phyloP scores from a whole-genome alignment of 148 eudicot genomes.

The Gaultheria prostrata region DNA sequence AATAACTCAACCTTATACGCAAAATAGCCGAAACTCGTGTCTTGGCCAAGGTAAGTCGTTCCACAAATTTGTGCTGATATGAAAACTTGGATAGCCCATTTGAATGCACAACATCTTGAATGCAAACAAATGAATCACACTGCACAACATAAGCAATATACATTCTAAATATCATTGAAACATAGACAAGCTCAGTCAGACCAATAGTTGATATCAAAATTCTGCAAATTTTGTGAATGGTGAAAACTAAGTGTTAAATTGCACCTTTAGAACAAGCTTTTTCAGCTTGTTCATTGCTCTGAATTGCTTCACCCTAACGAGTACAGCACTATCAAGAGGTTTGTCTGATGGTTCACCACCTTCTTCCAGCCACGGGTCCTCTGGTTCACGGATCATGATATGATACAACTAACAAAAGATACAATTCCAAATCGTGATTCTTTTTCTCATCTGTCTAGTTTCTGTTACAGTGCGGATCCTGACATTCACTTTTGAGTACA shows the following conservation, averaged over 20 bases:
- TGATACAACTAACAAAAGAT: no score
- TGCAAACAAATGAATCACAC: neutral
- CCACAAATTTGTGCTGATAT: neutral
- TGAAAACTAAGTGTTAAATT: neutral
- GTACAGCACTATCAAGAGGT: conserved; percentile 82
- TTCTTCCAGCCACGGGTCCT: conserved; percentile 88
- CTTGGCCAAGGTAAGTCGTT: neutral
- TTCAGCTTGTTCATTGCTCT: conserved; percentile 93
- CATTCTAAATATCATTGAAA: neutral
- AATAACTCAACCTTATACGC: neutral
- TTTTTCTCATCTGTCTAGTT: conserved; percentile 4
- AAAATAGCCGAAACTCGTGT: neutral
- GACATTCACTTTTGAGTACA: conserved; percentile 96
- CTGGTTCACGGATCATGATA: conserved; percentile 41
- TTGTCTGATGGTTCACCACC: conserved; percentile 71
- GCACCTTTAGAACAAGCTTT: conserved; percentile 83
- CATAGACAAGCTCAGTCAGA: neutral
- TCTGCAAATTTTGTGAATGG: neutral
- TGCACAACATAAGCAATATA: neutral
- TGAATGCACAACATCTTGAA: neutral
- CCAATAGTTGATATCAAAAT: neutral
- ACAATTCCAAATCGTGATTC: neutral
- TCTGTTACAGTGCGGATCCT: conserved; percentile 78
- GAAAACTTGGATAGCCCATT: neutral
- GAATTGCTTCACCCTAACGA: conserved; percentile 84